Evolutionary conservation across 2,329 filamentous ascomycete genomes (phyloP), one percentile per base, ranked within the genome.

Genomic region (Pyricularia grisea): DNA sequence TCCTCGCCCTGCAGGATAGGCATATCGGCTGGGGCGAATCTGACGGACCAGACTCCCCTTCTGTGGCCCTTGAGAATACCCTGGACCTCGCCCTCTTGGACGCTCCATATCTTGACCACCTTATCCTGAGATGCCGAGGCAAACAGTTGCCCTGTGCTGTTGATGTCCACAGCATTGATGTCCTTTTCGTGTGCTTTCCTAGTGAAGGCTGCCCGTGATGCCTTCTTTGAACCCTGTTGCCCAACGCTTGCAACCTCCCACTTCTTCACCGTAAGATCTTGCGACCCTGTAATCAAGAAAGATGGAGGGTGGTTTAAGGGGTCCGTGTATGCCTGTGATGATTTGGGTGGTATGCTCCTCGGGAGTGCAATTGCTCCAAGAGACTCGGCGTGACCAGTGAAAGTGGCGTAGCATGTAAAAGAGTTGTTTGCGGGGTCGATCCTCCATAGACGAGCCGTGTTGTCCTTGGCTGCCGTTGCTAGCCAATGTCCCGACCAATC

Each of bases 401-500:
- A 93, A 63, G 81, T 79, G 1, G 78, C 78, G 33, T 84, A 79
- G 70, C 80, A 80, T 1, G 70, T 71, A 70, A 80, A 97, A 0
- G 91, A 91, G 69, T 88, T 85, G 70, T 88, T 90, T 25, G 84
- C 84, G 0, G 90, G 87, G 76, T 98, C 94, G 30, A 99, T 82
- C 68, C 91, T 86, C 95, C 95, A 99, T 50, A 99, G 81, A 72
- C 92, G 89, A 23, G 94, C 95, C 2, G 92, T 95, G 75, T 98
- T 99, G 78, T 99, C 95, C 80, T 99, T 99, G 27, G 95, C 92
- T 68, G 94, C 95, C 1, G 95, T 98, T 14, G 91, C 94, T 58
- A 99, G 87, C 95, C 95, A 99, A 77, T 95, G 90, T 0, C 96
- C 96, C 11, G 95, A 98, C 93, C 93, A 97, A 79, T 99, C 95